Evolutionary conservation across 2,329 filamentous ascomycete genomes (phyloP).

Genomic region (Colletotrichum sp.): DNA sequence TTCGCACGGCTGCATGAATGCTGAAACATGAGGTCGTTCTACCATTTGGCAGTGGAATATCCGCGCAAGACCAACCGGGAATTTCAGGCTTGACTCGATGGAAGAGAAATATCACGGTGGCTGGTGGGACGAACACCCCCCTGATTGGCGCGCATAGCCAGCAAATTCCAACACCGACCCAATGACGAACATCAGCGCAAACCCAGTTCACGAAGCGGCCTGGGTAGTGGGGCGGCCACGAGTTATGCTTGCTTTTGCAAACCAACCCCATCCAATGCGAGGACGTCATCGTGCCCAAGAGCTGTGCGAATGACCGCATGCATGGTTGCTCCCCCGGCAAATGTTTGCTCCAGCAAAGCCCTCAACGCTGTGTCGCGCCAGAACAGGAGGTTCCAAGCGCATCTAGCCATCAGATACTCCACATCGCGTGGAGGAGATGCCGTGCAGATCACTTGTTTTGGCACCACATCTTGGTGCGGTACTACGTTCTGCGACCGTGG

Average conservation of each 20-base stretch:
- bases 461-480: not conserved
- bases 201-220: not conserved
- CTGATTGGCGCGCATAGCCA: not conserved
- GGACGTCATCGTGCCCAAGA: conserved; percentile 3
- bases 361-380: not conserved
- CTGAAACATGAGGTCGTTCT: not conserved
- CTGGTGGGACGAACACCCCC: not conserved
- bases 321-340: not conserved
- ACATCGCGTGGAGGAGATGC: not conserved
- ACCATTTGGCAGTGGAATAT: not conserved
- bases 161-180: not conserved
- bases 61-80: not conserved
- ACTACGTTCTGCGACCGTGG: not conserved
- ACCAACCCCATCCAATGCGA: not conserved
- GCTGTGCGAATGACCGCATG: not conserved
- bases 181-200: not conserved
- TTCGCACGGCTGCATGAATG: not conserved
- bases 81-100: not conserved
- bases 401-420: not conserved
- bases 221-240: not conserved
- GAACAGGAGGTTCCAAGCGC: not conserved
- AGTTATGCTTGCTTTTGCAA: not conserved
- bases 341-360: not conserved
- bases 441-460: not conserved
- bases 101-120: not conserved